phyloP scores from a whole-genome alignment of 163 green algal genomes.

The Scenedesmus sp. region DNA sequence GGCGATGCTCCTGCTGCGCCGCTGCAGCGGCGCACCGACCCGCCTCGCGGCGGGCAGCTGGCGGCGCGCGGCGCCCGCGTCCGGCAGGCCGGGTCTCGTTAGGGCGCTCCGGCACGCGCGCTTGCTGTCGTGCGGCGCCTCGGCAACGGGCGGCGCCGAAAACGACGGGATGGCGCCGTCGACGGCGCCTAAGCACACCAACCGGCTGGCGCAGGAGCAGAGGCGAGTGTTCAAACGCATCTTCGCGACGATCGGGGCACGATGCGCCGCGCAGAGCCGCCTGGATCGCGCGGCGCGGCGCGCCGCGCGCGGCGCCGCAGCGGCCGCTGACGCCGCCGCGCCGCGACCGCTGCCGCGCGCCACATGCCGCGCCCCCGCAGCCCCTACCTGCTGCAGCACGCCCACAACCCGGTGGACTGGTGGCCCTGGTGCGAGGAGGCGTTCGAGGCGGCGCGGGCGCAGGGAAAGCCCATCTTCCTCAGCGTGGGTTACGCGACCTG shows the following conservation, averaged over 20 bases:
- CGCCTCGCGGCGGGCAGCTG: neutral
- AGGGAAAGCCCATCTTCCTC: constrained; percentile 83
- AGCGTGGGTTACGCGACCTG: constrained; percentile 91
- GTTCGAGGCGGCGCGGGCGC: constrained; percentile 72
- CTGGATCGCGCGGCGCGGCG: no score
- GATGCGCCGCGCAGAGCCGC: no score
- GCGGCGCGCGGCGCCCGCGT: neutral
- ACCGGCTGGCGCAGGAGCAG: constrained; percentile 69
- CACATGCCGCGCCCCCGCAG: no score
- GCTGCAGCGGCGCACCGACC: neutral
- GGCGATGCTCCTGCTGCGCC: neutral
- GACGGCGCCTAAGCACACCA: constrained; percentile 49
- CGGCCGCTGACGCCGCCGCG: no score
- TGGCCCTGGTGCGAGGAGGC: constrained; percentile 90
- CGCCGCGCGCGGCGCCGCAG: no score
- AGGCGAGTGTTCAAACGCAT: no score
- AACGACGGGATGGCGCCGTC: neutral
- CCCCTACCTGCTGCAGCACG: constrained; percentile 85
- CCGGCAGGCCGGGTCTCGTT: neutral
- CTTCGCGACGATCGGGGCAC: no score
- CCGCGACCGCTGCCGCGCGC: no score
- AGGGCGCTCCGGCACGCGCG: no score
- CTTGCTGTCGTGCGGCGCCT: no score
- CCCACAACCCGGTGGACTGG: constrained; percentile 90
- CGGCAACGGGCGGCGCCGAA: neutral